Percentiles rank a stretch among this genome's conserved stretches.
These are phyloP conservation scores for Globisporangium recalcitrans DNA, from an alignment of 352 stramenopile species.

Conservation along the genomic window DNA sequence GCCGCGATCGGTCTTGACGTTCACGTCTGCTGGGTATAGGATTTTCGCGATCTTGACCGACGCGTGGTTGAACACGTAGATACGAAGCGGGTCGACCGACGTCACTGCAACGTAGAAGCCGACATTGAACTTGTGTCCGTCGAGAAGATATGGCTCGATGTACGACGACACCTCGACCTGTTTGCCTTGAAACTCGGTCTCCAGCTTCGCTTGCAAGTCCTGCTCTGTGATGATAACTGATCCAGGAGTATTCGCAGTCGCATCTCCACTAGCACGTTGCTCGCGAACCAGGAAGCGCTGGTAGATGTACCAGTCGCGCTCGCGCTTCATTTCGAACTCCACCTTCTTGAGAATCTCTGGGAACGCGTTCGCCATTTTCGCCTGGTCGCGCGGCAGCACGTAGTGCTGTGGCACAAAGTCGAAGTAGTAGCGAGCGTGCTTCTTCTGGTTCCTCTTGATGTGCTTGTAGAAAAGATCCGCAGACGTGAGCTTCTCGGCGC, in stretches of 20 bases:
- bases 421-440: slow-evolving; percentile 62
- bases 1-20: slow-evolving; percentile 30
- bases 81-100: slow-evolving; percentile 73
- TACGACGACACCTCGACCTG: slow-evolving; percentile 65
- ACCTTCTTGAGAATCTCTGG: slow-evolving; percentile 36
- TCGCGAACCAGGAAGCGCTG: slow-evolving; percentile 62
- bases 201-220: slow-evolving; percentile 42
- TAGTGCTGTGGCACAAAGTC: slow-evolving; percentile 57
- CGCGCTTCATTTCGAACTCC: slow-evolving; percentile 48
- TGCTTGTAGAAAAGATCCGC: slow-evolving; percentile 41
- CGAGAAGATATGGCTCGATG: slow-evolving; percentile 79
- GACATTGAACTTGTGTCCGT: slow-evolving; percentile 86
- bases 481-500: slow-evolving; percentile 40
- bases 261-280: slow-evolving; percentile 26
- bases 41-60: slow-evolving; percentile 67
- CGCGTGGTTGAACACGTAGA: slow-evolving; percentile 80
- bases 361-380: slow-evolving; percentile 41
- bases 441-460: slow-evolving; percentile 35
- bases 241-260: slow-evolving; percentile 20
- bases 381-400: slow-evolving; percentile 55
- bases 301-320: slow-evolving; percentile 46
- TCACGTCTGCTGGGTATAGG: slow-evolving; percentile 44
- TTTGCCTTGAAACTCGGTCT: slow-evolving; percentile 44
- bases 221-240: slow-evolving; percentile 40
- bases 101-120: slow-evolving; percentile 85